A percentile compares a stretch with the other conserved stretches of the same genome.
phyloP scores from a whole-genome alignment of 1,284 basidiomycete species.

The Apiotrichum brassicae region DNA sequence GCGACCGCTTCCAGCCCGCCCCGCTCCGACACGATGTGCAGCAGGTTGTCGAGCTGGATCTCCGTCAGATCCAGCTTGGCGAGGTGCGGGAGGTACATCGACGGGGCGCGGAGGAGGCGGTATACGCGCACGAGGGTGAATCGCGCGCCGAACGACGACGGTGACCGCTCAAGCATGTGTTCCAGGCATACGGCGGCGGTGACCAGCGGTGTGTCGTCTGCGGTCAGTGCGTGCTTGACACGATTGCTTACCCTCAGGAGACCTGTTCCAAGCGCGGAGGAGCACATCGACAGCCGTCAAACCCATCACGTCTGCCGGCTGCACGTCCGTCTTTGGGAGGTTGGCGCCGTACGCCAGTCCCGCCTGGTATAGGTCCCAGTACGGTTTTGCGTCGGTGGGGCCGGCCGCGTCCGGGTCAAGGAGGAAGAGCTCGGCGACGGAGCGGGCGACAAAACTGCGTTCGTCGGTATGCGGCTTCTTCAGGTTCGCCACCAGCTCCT shows the following conservation, averaged over 20 bases:
- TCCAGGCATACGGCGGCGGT: conserved; percentile 20
- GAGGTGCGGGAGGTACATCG: conserved; percentile 16
- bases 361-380: conserved; percentile 29
- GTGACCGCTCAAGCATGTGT: conserved; percentile 23
- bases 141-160: conserved; percentile 21
- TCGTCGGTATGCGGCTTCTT: conserved; percentile 20
- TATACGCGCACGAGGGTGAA: conserved; percentile 32
- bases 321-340: conserved; percentile 35
- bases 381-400: conserved; percentile 10
- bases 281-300: conserved; percentile 27
- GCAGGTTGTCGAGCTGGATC: conserved; percentile 36
- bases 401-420: conserved; percentile 7
- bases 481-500: conserved; percentile 5
- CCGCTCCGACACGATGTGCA: conserved; percentile 29
- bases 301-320: conserved; percentile 33
- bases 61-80: conserved; percentile 24
- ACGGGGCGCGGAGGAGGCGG: conserved; percentile 29
- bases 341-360: conserved; percentile 31
- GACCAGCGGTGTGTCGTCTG: conserved; percentile 16
- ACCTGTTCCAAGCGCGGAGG: conserved; percentile 16
- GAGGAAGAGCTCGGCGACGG: conserved; percentile 24
- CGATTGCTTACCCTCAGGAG: neutral
- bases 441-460: conserved; percentile 19
- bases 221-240: neutral
- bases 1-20: conserved; percentile 22